These are phyloP conservation scores for Fusarium ambrosium DNA, from an alignment of 2,329 filamentous ascomycete genomes.

Conservation along the genomic window DNA sequence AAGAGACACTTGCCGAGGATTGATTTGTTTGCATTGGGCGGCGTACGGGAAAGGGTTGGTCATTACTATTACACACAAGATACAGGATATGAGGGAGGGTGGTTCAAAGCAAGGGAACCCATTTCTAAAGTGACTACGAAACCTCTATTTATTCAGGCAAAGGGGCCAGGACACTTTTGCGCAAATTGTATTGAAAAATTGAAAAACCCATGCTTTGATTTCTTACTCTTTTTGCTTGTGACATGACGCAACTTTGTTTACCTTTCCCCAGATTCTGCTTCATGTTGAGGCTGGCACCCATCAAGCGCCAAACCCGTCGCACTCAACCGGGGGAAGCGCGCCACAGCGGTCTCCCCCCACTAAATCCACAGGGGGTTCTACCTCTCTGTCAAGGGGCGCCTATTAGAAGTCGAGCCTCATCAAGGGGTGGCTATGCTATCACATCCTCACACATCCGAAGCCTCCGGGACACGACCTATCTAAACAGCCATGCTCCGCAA, in stretches of 20 bases:
- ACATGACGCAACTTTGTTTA: slow-evolving; percentile 1
- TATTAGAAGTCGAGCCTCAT: slow-evolving; percentile 28
- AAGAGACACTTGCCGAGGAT: slow-evolving; percentile 21
- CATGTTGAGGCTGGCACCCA: slow-evolving; percentile 14
- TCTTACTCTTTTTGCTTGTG: background rate
- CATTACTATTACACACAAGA: slow-evolving; percentile 9
- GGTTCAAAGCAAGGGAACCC: background rate
- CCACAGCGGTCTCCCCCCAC: slow-evolving; percentile 28
- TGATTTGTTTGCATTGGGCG: slow-evolving; percentile 45
- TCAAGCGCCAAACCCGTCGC: slow-evolving; percentile 3
- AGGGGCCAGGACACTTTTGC: background rate
- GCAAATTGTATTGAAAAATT: slow-evolving; percentile 14
- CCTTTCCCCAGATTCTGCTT: slow-evolving; percentile 36
- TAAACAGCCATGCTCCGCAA: slow-evolving; percentile 47
- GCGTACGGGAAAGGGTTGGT: slow-evolving; percentile 29
- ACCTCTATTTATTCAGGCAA: background rate
- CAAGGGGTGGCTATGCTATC: slow-evolving; percentile 13
- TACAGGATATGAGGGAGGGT: slow-evolving; percentile 14
- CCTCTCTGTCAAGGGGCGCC: slow-evolving; percentile 12
- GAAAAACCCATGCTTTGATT: slow-evolving; percentile 14
- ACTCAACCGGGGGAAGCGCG: slow-evolving; percentile 2
- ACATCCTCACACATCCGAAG: slow-evolving; percentile 30
- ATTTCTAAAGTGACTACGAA: background rate
- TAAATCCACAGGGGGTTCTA: slow-evolving; percentile 27
- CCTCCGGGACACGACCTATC: slow-evolving; percentile 14